Base-by-base conservation (phyloP, 2,329 filamentous ascomycete species). In the Dactylellina haptotyla region DNA sequence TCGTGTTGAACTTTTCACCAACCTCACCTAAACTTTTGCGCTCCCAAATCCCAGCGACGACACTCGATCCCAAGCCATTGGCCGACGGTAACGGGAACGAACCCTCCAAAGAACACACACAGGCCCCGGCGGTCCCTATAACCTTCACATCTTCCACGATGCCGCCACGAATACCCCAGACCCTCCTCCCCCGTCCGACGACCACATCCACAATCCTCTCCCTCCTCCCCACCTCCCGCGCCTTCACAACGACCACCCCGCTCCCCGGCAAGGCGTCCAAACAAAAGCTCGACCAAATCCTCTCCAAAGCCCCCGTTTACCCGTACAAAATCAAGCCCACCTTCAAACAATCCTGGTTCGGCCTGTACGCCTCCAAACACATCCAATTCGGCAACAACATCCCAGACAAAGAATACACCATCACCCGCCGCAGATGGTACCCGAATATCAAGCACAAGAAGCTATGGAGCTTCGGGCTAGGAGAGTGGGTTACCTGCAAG, bases 311-410 rank as follows among this genome's bases (percentile, higher is more conserved):
- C 67, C 88, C 88, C 9, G 82, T 84, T 2, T 95, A 95, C 81
- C 91, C 91, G 0, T 89, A 91, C 81, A 90, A 90, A 53, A 85
- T 86, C 61, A 86, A 89, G 65, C 83, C 80, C 75, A 83, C 88
- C 76, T 95, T 91, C 85, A 93, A 94, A 83, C 91, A 95, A 82
- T 88, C 89, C 77, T 91, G 93, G 83, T 84, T 83, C 69, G 90
- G 90, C 48, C 87, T 93, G 6, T 92, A 91, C 82, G 91, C 89
- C 77, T 82, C 82, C 41, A 84, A 87, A 75, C 87, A 87, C 78
- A 90, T 93, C 79, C 90, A 88, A 56, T 92, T 90, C 81, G 91
- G 91, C 80, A 93, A 94, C 86, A 90, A 87, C 77, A 88, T 94
- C 56, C 88, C 87, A 46, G 83, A 86, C 77, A 85, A 88, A 77